These are phyloP conservation scores for Crotalaria pallida DNA, from an alignment of 306 rosid genomes.

Conservation along the genomic window DNA sequence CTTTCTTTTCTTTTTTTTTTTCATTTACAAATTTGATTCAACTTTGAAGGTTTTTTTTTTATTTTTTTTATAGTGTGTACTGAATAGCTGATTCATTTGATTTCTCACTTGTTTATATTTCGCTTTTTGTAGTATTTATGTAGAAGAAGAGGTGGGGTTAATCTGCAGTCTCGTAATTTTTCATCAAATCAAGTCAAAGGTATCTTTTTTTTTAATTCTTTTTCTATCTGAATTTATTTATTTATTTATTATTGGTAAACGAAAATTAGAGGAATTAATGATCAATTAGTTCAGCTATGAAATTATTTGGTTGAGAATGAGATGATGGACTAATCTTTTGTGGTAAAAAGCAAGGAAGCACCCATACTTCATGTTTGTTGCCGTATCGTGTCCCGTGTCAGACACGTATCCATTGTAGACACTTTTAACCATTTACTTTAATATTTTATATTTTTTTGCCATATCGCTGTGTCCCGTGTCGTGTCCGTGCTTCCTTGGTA, in stretches of 20 bases:
- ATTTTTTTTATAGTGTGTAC: background rate
- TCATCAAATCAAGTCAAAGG: conserved; percentile 52
- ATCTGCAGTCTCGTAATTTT: conserved; percentile 40
- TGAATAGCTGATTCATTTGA: background rate
- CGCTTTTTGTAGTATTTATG: conserved; percentile 41
- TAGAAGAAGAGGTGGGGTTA: conserved; percentile 39
- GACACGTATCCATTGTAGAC: too few species aligned
- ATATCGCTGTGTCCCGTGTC: too few species aligned
- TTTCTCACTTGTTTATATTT: background rate
- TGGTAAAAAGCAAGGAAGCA: too few species aligned
- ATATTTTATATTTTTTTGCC: too few species aligned
- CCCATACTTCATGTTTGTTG: too few species aligned
- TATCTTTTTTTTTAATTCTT: conserved; percentile 8
- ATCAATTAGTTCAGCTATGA: background rate
- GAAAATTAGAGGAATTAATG: background rate
- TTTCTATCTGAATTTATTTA: background rate
- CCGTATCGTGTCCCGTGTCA: too few species aligned
- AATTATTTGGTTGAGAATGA: background rate
- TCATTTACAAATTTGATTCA: background rate
- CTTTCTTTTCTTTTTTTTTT: background rate
- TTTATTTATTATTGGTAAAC: too few species aligned
- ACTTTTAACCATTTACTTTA: too few species aligned
- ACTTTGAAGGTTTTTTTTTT: background rate
- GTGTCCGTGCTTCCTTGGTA: too few species aligned
- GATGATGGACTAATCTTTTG: background rate